phyloP scores from a whole-genome alignment of 2,329 filamentous ascomycete genomes.

The Cytospora mali region DNA sequence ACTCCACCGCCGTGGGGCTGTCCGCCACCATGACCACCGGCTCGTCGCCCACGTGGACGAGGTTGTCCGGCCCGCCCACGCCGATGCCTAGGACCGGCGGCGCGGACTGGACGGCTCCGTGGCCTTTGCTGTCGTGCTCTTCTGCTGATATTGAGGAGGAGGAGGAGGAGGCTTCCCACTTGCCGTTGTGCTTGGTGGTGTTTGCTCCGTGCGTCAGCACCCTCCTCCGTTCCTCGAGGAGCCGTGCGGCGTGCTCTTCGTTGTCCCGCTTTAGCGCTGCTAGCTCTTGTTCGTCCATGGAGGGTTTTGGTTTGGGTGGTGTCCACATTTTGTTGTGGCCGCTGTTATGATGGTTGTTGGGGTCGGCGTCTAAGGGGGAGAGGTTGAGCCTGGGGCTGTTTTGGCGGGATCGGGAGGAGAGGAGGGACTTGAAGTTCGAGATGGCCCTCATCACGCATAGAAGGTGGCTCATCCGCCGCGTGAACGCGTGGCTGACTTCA shows the following conservation, averaged over 20 bases:
- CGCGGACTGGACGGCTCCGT: constrained; percentile 9
- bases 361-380: constrained; percentile 32
- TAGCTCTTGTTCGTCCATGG: constrained; percentile 28
- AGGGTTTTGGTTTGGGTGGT: constrained; percentile 19
- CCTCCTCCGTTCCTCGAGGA: constrained; percentile 51
- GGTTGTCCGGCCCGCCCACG: constrained; percentile 57
- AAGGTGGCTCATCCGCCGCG: constrained; percentile 82
- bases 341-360: neutral
- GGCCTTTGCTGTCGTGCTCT: constrained; percentile 27
- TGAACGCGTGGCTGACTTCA: constrained; percentile 89
- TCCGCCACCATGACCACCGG: constrained; percentile 68
- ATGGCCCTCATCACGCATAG: constrained; percentile 91
- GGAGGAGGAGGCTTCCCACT: too few species aligned
- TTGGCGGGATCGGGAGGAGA: constrained; percentile 39
- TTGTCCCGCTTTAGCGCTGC: constrained; percentile 38
- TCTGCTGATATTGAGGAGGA: too few species aligned
- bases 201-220: constrained; percentile 35
- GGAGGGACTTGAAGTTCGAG: constrained; percentile 78
- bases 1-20: constrained; percentile 81
- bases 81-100: constrained; percentile 70
- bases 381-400: constrained; percentile 36
- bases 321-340: neutral
- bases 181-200: neutral
- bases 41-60: constrained; percentile 42
- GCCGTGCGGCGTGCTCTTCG: constrained; percentile 51